Percentiles rank a stretch among this genome's conserved stretches.
Conservation (phyloP, 176 grass and related monocot genomes). For the Cymbopogon citratus region DNA sequence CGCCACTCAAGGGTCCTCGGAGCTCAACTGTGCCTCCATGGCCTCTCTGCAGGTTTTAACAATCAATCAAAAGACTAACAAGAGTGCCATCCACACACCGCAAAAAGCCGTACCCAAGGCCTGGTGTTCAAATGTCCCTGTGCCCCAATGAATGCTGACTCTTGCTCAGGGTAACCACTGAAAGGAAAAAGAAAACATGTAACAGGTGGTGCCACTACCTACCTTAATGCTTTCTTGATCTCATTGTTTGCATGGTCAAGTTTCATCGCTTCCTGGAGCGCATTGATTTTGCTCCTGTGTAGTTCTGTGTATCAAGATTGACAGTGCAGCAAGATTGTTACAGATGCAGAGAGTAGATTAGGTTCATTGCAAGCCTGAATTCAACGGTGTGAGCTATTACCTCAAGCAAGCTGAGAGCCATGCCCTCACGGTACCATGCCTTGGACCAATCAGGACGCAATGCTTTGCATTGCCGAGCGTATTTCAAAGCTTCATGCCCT, state of each 20-base stretch:
- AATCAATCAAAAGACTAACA: not conserved
- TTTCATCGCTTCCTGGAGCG: not conserved
- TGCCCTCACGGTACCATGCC: not conserved
- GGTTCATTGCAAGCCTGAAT: not conserved
- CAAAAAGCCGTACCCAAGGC: not conserved
- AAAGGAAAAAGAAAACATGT: not conserved
- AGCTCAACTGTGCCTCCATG: not conserved
- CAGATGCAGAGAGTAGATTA: not conserved
- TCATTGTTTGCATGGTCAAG: not conserved
- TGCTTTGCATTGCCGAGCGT: not conserved
- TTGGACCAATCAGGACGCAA: not conserved
- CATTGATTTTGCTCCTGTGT: not conserved
- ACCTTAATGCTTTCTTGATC: not conserved
- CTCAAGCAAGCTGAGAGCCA: not conserved
- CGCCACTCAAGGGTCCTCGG: not conserved
- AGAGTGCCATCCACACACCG: constrained; percentile 6
- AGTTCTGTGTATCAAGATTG: not conserved
- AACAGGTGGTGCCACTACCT: not conserved
- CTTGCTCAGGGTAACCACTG: no score
- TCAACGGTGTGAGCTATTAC: not conserved
- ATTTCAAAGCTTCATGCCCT: not conserved
- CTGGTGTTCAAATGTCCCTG: no score
- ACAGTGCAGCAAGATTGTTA: not conserved
- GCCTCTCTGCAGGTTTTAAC: not conserved
- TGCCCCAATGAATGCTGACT: no score